Conservation (phyloP, 805 yeast species). For the Candida piceae region DNA sequence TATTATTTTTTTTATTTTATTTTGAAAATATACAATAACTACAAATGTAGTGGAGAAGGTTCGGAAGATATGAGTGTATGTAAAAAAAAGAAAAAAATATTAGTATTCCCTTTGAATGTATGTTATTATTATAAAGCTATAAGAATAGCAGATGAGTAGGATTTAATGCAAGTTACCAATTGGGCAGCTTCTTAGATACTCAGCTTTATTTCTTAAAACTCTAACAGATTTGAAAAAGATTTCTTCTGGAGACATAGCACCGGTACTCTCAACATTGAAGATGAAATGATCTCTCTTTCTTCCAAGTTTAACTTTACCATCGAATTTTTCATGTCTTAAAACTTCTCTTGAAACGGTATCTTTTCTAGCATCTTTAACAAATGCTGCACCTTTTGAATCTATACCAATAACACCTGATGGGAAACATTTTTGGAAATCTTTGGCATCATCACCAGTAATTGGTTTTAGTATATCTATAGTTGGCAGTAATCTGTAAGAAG, state of each 20-base stretch:
- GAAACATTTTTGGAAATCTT: conserved; percentile 81
- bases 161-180: conserved; percentile 39
- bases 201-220: conserved; percentile 80
- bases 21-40: no score
- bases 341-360: conserved; percentile 98
- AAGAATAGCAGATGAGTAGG: no score
- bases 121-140: no score
- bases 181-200: conserved; percentile 72
- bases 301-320: conserved; percentile 85
- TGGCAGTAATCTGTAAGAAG: conserved; percentile 91
- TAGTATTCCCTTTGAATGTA: no score
- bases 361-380: conserved; percentile 81
- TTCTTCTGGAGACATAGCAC: conserved; percentile 96
- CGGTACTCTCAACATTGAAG: conserved; percentile 90
- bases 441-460: conserved; percentile 71
- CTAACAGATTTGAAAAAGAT: conserved; percentile 88
- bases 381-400: conserved; percentile 61
- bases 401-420: conserved; percentile 89
- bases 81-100: no score
- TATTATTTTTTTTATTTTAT: no score
- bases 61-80: no score
- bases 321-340: conserved; percentile 85
- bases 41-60: no score
- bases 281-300: conserved; percentile 90
- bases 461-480: conserved; percentile 71